Conservation (phyloP, 2,329 filamentous ascomycete species). For the Epichloe bromicola region DNA sequence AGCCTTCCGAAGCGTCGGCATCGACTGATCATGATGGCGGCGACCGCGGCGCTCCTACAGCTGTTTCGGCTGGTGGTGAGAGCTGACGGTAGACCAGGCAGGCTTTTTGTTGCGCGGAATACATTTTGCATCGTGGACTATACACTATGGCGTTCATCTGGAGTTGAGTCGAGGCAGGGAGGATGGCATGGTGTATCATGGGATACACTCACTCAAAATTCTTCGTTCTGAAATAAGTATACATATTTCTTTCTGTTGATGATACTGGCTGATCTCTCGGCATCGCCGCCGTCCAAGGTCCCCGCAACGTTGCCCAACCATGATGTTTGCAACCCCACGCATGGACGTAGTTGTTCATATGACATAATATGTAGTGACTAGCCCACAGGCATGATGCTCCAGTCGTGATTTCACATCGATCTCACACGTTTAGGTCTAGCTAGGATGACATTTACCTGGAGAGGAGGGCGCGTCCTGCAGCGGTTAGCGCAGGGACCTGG, state of each 20-base stretch:
- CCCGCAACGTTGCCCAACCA: too few species aligned
- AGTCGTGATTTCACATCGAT: too few species aligned
- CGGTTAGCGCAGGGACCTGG: background rate
- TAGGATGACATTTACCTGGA: too few species aligned
- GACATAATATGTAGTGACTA: too few species aligned
- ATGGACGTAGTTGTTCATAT: too few species aligned
- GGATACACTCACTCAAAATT: background rate
- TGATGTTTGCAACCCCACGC: too few species aligned
- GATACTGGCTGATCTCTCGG: background rate
- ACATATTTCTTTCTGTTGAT: background rate
- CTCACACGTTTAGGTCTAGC: too few species aligned
- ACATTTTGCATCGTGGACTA: background rate
- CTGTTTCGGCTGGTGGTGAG: background rate
- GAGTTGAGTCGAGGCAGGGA: background rate
- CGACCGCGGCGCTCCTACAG: slow-evolving; percentile 5
- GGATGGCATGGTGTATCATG: too few species aligned
- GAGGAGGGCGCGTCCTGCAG: background rate
- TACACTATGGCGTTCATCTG: background rate
- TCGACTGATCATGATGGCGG: slow-evolving; percentile 5
- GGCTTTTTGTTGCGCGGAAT: background rate
- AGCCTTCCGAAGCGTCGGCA: slow-evolving; percentile 7
- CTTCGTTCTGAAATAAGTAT: background rate
- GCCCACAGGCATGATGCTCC: too few species aligned
- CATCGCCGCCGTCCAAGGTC: too few species aligned
- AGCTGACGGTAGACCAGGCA: background rate